Evolutionary conservation across 2,329 filamentous ascomycete genomes (phyloP).

Genomic region (Didymella sp.): DNA sequence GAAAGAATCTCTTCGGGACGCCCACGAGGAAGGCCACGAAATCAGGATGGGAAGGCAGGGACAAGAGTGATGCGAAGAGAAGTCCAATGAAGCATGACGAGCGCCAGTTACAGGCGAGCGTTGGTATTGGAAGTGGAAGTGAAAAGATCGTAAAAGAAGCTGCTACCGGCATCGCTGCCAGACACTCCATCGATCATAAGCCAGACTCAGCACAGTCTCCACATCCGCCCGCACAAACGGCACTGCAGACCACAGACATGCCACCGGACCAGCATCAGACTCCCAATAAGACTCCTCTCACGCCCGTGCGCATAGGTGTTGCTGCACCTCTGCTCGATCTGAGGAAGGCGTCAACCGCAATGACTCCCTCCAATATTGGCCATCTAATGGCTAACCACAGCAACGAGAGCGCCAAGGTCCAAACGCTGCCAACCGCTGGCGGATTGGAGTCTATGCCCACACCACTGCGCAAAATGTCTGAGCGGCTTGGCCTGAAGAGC

Average conservation of each 20-base stretch:
- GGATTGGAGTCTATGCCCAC: slow-evolving; percentile 21
- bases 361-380: slow-evolving; percentile 22
- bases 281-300: background rate
- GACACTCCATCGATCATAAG: background rate
- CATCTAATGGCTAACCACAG: slow-evolving; percentile 25
- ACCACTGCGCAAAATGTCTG: slow-evolving; percentile 25
- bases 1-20: slow-evolving; percentile 15
- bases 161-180: background rate
- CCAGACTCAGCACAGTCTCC: background rate
- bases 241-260: background rate
- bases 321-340: background rate
- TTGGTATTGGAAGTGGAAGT: background rate
- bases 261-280: background rate
- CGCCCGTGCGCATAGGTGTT: background rate
- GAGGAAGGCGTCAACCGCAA: background rate
- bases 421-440: background rate
- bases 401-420: background rate
- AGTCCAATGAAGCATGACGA: background rate
- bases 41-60: background rate
- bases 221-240: background rate
- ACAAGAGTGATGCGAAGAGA: background rate
- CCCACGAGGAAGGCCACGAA: slow-evolving; percentile 11
- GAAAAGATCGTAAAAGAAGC: background rate
- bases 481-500: slow-evolving; percentile 21
- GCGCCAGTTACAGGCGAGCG: background rate